phyloP scores from a whole-genome alignment of 371 early-diverging fungal species.

The Mucor lusitanicus region DNA sequence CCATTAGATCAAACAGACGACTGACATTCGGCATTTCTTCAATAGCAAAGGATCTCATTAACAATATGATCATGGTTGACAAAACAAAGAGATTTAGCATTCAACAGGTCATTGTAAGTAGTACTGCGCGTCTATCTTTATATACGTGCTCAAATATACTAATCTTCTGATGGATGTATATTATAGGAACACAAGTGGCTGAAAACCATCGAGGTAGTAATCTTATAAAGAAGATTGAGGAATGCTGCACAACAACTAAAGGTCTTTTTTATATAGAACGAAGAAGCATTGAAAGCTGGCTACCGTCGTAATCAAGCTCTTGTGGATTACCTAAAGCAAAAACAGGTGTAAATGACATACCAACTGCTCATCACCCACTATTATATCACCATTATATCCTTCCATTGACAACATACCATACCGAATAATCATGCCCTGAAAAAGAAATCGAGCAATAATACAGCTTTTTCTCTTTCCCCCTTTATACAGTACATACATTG shows the following conservation, averaged over 20 bases:
- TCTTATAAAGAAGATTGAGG: too few relatives aligned
- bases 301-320: not conserved
- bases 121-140: not conserved
- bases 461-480: too few relatives aligned
- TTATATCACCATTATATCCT: not conserved
- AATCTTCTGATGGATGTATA: not conserved
- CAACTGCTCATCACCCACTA: not conserved
- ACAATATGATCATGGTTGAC: slow-evolving; percentile 10
- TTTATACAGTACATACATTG: not conserved
- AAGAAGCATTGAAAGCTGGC: not conserved
- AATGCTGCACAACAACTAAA: not conserved
- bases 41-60: slow-evolving; percentile 16
- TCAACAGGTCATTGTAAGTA: slow-evolving; percentile 20
- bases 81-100: slow-evolving; percentile 11
- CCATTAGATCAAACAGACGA: not conserved
- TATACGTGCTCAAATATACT: not conserved
- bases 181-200: slow-evolving; percentile 31
- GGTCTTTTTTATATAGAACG: not conserved
- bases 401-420: not conserved
- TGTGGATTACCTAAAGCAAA: not conserved
- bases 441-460: too few relatives aligned
- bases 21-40: not conserved
- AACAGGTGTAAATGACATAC: not conserved
- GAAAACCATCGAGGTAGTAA: slow-evolving; percentile 21
- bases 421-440: too few relatives aligned